These are phyloP conservation scores for Parmelia sp. DNA, from an alignment of 495 filamentous ascomycete genomes.

Conservation along the genomic window DNA sequence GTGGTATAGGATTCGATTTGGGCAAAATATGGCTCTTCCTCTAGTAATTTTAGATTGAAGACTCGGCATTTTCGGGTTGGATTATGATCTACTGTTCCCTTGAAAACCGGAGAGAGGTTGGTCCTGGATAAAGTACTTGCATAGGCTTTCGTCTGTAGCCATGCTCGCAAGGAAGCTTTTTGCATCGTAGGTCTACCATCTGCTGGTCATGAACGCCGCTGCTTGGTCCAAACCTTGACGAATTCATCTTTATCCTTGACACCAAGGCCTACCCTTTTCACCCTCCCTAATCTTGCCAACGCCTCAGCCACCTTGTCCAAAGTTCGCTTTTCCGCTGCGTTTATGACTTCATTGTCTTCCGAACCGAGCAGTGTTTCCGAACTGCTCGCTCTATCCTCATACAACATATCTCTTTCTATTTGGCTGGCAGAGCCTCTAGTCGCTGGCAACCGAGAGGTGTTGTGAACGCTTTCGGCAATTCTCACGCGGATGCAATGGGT, in stretches of 20 bases:
- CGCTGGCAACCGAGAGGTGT: slow-evolving; percentile 27
- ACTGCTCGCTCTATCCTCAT: slow-evolving; percentile 33
- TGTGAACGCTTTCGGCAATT: slow-evolving; percentile 66
- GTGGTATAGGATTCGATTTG: not conserved
- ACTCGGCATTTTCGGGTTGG: not conserved
- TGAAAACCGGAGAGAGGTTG: not conserved
- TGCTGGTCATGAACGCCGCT: too few species aligned
- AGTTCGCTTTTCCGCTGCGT: slow-evolving; percentile 51
- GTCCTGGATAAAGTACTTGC: too few species aligned
- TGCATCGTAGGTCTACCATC: too few species aligned
- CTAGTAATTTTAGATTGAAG: too few species aligned
- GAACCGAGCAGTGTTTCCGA: slow-evolving; percentile 33
- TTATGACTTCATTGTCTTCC: slow-evolving; percentile 38
- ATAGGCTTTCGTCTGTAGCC: not conserved
- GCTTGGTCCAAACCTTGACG: slow-evolving; percentile 57
- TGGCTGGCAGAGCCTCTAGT: slow-evolving; percentile 38
- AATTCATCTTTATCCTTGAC: slow-evolving; percentile 78
- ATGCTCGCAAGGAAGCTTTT: too few species aligned
- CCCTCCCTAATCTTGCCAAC: slow-evolving; percentile 79
- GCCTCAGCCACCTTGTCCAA: slow-evolving; percentile 75
- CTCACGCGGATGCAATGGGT: slow-evolving; percentile 87
- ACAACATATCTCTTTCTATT: slow-evolving; percentile 38
- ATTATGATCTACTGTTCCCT: not conserved
- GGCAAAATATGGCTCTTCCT: not conserved
- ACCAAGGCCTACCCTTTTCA: slow-evolving; percentile 83